Conservation (phyloP, 768 basidiomycete species). For the Boletus reticulatus region DNA sequence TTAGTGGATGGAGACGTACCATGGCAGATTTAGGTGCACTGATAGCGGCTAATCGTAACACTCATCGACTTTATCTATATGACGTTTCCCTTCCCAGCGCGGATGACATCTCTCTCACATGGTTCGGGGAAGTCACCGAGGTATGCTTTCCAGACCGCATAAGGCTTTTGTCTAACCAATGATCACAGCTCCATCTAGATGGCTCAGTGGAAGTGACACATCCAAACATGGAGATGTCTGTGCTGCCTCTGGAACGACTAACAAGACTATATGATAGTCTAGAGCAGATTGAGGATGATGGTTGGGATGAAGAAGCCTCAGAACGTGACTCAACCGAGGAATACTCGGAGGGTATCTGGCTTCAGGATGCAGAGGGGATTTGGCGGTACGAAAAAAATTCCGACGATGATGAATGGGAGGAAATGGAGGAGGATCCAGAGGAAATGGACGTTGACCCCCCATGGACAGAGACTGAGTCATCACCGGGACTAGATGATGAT, state of each 20-base stretch:
- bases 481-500: conserved; percentile 16
- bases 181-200: conserved; percentile 62
- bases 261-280: conserved; percentile 79
- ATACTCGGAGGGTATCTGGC: conserved; percentile 41
- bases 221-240: conserved; percentile 48
- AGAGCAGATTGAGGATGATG: conserved; percentile 73
- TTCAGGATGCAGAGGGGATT: conserved; percentile 40
- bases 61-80: conserved; percentile 38
- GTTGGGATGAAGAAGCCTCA: conserved; percentile 45
- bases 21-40: conserved; percentile 63
- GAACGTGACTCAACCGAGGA: conserved; percentile 39
- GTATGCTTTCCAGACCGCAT: conserved; percentile 38
- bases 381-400: conserved; percentile 31
- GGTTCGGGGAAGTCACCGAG: conserved; percentile 86
- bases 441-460: conserved; percentile 38
- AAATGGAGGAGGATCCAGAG: conserved; percentile 33
- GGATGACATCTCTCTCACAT: conserved; percentile 49
- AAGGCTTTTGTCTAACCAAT: conserved; percentile 3
- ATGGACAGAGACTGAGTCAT: conserved; percentile 26
- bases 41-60: conserved; percentile 49
- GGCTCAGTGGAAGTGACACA: conserved; percentile 73
- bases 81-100: conserved; percentile 41
- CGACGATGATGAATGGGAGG: conserved; percentile 42
- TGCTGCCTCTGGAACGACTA: conserved; percentile 64
- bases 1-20: conserved; percentile 69